Evolutionary conservation across 441 rosid species (phyloP).

Genomic region (Populus trichocarpa): DNA sequence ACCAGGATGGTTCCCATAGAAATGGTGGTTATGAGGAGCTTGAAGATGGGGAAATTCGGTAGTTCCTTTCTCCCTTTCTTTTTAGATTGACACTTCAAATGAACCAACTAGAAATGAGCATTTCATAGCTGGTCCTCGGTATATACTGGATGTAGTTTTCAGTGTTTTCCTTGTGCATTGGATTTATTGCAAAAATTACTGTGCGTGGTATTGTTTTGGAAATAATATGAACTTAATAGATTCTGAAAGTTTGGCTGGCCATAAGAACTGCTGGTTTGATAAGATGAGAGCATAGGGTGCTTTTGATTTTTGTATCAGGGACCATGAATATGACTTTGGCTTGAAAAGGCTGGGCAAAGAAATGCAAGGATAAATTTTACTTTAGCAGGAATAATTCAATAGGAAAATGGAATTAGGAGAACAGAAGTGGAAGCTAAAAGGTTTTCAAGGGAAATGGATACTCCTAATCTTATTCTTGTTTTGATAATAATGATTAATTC

Average conservation of each 20-base stretch:
- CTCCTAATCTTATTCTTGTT: neutral
- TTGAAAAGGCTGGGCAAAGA: neutral
- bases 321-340: neutral
- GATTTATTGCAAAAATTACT: neutral
- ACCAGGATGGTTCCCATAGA: slow-evolving; percentile 52
- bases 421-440: no score
- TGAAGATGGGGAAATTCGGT: slow-evolving; percentile 58
- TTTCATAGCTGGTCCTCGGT: slow-evolving; percentile 2
- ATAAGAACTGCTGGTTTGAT: neutral
- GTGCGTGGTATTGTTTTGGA: neutral
- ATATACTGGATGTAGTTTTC: neutral
- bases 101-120: slow-evolving; percentile 8
- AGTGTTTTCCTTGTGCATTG: neutral
- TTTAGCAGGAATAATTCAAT: neutral
- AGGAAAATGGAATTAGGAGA: neutral
- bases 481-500: neutral
- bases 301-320: neutral
- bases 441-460: neutral
- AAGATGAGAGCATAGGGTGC: neutral
- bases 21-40: slow-evolving; percentile 57
- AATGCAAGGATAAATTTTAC: neutral
- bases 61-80: slow-evolving; percentile 14
- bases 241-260: slow-evolving; percentile 7
- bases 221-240: neutral
- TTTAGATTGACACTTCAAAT: slow-evolving; percentile 3